phyloP scores from a whole-genome alignment of 2,329 filamentous ascomycete species.

The Calonectria montana region DNA sequence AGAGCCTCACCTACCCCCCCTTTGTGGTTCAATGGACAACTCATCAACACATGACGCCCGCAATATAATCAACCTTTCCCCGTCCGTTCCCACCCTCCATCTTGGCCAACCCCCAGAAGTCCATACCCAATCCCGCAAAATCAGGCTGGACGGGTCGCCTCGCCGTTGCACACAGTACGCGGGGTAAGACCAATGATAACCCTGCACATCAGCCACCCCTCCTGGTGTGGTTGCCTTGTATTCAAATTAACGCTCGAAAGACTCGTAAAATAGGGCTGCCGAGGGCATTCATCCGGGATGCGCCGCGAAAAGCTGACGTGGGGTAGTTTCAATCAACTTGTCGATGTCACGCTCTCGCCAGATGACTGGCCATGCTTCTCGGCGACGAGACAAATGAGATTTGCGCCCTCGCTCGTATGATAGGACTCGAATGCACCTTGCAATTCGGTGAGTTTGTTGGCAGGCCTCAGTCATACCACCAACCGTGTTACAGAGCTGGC shows the following conservation, averaged over 20 bases:
- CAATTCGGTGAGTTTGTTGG: conserved; percentile 1
- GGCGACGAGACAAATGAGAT: not conserved
- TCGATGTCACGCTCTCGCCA: conserved; percentile 25
- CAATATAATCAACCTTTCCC: conserved; percentile 20
- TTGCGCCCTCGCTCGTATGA: conserved; percentile 19
- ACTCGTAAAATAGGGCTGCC: conserved; percentile 12
- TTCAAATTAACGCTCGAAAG: not conserved
- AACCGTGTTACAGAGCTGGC: conserved; percentile 14
- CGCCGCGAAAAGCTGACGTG: conserved; percentile 2
- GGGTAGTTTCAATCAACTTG: conserved; percentile 5
- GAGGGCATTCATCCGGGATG: not conserved
- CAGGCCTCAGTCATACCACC: conserved; percentile 20
- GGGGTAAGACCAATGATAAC: conserved; percentile 41
- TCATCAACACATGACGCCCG: conserved; percentile 41
- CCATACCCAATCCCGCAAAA: conserved; percentile 32
- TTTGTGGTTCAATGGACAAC: conserved; percentile 38
- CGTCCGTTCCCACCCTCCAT: conserved; percentile 32
- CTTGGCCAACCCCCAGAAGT: conserved; percentile 19
- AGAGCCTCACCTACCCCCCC: conserved; percentile 38
- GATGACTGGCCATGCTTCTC: conserved; percentile 33
- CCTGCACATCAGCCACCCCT: conserved; percentile 15
- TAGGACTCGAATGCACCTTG: conserved; percentile 13
- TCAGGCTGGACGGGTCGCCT: conserved; percentile 37
- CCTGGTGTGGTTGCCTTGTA: conserved; percentile 30
- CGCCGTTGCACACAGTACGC: conserved; percentile 36